A percentile compares a stretch with the other conserved stretches of the same genome.
Evolutionary conservation across 2,329 filamentous ascomycete species (phyloP).

Genomic region (Ceratocystis variospora): DNA sequence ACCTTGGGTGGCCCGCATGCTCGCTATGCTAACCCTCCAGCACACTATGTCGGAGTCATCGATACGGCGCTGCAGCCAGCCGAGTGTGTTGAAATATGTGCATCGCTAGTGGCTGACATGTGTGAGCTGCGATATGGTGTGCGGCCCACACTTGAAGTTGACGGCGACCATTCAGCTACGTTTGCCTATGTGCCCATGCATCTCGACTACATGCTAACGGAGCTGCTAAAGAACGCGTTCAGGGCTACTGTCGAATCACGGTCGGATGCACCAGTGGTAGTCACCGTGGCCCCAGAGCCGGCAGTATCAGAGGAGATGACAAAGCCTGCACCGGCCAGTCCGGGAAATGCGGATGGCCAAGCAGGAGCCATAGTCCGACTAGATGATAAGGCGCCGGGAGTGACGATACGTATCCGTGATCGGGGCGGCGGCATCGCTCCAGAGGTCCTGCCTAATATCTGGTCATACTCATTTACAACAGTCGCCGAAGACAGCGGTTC

Average conservation of each 20-base stretch:
- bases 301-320: not conserved
- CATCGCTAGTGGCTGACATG: constrained; percentile 84
- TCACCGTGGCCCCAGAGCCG: constrained; percentile 71
- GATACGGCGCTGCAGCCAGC: constrained; percentile 79
- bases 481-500: constrained; percentile 49
- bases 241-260: constrained; percentile 77
- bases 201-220: constrained; percentile 92
- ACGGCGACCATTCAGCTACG: constrained; percentile 72
- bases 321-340: too few species aligned
- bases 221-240: constrained; percentile 93
- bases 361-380: constrained; percentile 37
- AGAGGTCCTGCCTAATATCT: constrained; percentile 72
- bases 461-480: constrained; percentile 95
- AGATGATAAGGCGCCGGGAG: constrained; percentile 58
- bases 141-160: constrained; percentile 64
- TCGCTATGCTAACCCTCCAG: constrained; percentile 40
- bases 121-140: constrained; percentile 94
- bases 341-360: constrained; percentile 5
- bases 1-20: constrained; percentile 36
- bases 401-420: constrained; percentile 90
- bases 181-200: constrained; percentile 94
- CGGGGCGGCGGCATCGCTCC: constrained; percentile 86
- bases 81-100: constrained; percentile 68
- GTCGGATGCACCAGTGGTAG: constrained; percentile 66
- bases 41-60: constrained; percentile 82